These are phyloP conservation scores for Jackrogersella multiformis DNA, from an alignment of 495 filamentous ascomycete genomes.

Conservation along the genomic window DNA sequence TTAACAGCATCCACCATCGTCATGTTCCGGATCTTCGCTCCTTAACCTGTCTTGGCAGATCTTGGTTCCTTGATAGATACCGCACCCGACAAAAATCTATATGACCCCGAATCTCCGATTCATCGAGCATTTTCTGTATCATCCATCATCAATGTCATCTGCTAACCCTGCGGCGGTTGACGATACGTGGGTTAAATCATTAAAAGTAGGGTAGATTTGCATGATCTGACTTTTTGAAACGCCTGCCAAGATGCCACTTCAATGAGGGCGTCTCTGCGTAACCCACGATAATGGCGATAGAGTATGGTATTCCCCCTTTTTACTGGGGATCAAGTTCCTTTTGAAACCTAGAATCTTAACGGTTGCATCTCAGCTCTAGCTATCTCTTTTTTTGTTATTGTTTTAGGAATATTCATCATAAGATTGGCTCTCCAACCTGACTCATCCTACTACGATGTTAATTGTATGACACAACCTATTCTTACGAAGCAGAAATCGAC, in stretches of 20 bases:
- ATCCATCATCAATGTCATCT: slow-evolving; percentile 22
- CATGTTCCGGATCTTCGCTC: slow-evolving; percentile 29
- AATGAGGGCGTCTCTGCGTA: slow-evolving; percentile 22
- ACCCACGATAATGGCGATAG: slow-evolving; percentile 22
- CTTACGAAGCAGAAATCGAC: slow-evolving; percentile 5
- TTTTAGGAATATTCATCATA: neutral
- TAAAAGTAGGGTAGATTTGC: slow-evolving; percentile 23
- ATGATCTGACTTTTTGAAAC: slow-evolving; percentile 30
- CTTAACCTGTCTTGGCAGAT: slow-evolving; percentile 12
- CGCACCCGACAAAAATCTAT: neutral
- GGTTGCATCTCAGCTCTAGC: too few relatives aligned
- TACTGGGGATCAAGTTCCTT: neutral
- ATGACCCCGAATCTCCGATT: slow-evolving; percentile 18
- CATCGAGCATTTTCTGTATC: slow-evolving; percentile 24
- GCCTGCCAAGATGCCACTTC: slow-evolving; percentile 27
- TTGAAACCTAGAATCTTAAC: too few relatives aligned
- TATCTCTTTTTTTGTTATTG: too few relatives aligned
- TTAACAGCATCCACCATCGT: slow-evolving; percentile 10
- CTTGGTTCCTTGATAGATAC: slow-evolving; percentile 13
- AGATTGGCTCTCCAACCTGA: neutral
- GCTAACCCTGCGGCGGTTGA: slow-evolving; percentile 21
- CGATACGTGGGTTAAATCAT: slow-evolving; percentile 22
- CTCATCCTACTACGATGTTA: neutral
- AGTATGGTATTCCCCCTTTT: neutral
- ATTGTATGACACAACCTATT: neutral